Evolutionary conservation across 176 grass and related monocot species (phyloP).

Genomic region (Phoenix dactylifera): DNA sequence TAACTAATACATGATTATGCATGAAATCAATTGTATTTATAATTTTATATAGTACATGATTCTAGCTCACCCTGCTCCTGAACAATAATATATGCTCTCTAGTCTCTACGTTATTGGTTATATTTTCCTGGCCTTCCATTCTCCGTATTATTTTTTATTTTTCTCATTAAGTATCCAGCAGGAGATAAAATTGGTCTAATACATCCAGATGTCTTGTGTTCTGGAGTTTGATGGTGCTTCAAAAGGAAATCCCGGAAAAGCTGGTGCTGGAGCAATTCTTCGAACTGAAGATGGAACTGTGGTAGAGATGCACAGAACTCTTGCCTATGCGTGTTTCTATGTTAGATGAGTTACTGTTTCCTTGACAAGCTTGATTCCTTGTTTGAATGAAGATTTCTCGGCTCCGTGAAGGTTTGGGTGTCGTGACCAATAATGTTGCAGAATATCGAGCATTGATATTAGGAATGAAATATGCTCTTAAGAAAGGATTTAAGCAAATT

Average conservation of each 20-base stretch:
- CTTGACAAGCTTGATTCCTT: slow-evolving; percentile 14
- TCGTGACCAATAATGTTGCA: slow-evolving; percentile 74
- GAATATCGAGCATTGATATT: slow-evolving; percentile 64
- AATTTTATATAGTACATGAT: too few relatives aligned
- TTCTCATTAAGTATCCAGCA: neutral
- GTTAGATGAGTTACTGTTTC: slow-evolving; percentile 19
- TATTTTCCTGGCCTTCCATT: too few relatives aligned
- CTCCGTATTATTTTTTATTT: too few relatives aligned
- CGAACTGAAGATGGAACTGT: slow-evolving; percentile 59
- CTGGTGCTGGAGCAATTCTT: slow-evolving; percentile 77
- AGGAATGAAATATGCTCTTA: slow-evolving; percentile 53
- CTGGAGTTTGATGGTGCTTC: slow-evolving; percentile 79
- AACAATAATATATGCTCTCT: too few relatives aligned
- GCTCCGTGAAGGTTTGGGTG: slow-evolving; percentile 66
- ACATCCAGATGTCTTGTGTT: slow-evolving; percentile 45
- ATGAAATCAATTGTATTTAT: too few relatives aligned
- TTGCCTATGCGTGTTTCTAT: slow-evolving; percentile 2
- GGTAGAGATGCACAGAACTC: slow-evolving; percentile 23
- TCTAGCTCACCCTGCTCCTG: too few relatives aligned
- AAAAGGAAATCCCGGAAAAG: slow-evolving; percentile 90
- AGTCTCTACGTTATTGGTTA: too few relatives aligned
- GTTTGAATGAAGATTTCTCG: slow-evolving; percentile 44
- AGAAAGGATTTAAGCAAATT: slow-evolving; percentile 60
- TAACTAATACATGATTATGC: too few relatives aligned
- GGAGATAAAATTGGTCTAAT: neutral